These are phyloP conservation scores for Phytopythium sindhum DNA, from an alignment of 352 stramenopile species.

Conservation along the genomic window DNA sequence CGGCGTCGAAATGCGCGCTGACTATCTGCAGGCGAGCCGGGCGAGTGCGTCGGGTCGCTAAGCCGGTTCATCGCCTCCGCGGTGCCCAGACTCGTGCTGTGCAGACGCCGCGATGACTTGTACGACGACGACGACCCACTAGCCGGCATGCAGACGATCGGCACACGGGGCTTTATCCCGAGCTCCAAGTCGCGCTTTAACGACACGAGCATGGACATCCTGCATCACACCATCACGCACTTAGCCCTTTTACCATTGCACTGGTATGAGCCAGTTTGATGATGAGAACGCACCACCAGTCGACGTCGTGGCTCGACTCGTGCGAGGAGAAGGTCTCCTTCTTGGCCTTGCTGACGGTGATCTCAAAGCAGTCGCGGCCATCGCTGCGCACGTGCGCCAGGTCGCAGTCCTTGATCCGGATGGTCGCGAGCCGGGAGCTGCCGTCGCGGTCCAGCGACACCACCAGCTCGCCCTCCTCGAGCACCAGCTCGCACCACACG, in stretches of 20 bases:
- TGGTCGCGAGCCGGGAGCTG: conserved; percentile 46
- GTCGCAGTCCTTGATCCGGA: conserved; percentile 62
- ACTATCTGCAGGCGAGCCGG: not conserved
- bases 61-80: conserved; percentile 3
- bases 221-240: conserved; percentile 16
- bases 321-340: conserved; percentile 85
- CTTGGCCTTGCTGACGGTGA: conserved; percentile 58
- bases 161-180: conserved; percentile 55
- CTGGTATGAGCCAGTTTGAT: too few species aligned
- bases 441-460: conserved; percentile 61
- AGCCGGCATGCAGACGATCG: conserved; percentile 57
- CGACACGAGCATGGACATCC: conserved; percentile 76
- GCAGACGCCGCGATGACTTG: conserved; percentile 15
- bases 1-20: conserved; percentile 35
- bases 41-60: not conserved
- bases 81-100: conserved; percentile 10
- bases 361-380: conserved; percentile 78
- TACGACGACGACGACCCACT: conserved; percentile 21
- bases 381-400: conserved; percentile 82
- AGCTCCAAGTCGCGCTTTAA: conserved; percentile 75
- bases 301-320: conserved; percentile 80
- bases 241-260: too few species aligned
- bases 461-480: conserved; percentile 61
- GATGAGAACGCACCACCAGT: conserved; percentile 69
- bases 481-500: conserved; percentile 71